These are phyloP conservation scores for Pestalotiopsis sp. DNA, from an alignment of 2,329 filamentous ascomycete species.

Conservation along the genomic window DNA sequence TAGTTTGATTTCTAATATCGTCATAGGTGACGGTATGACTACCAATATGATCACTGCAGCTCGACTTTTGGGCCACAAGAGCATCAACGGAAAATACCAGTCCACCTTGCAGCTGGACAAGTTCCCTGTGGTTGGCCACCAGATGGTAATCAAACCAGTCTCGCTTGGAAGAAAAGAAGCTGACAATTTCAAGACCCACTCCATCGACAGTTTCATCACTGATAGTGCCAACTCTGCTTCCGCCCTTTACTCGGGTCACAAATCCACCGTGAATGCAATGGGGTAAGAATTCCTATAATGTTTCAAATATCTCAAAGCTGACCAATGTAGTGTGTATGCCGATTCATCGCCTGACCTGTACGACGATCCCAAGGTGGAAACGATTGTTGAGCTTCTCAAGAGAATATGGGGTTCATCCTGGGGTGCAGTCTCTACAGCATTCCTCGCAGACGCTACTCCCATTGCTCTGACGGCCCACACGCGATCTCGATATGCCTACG, in stretches of 20 bases:
- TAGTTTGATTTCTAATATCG: slow-evolving; percentile 19
- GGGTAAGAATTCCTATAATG: slow-evolving; percentile 42
- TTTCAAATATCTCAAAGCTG: no score
- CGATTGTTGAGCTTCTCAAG: slow-evolving; percentile 75
- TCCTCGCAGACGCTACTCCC: slow-evolving; percentile 79
- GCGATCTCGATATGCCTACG: slow-evolving; percentile 67
- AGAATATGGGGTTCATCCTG: slow-evolving; percentile 63
- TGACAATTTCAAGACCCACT: slow-evolving; percentile 60
- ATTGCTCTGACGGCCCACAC: slow-evolving; percentile 75
- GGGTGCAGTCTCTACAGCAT: slow-evolving; percentile 77
- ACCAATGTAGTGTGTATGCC: slow-evolving; percentile 59
- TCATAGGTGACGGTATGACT: slow-evolving; percentile 58
- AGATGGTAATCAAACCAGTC: slow-evolving; percentile 56
- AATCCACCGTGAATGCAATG: slow-evolving; percentile 79
- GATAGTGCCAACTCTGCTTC: slow-evolving; percentile 85
- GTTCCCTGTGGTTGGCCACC: slow-evolving; percentile 83
- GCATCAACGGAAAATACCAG: slow-evolving; percentile 82
- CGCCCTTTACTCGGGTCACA: slow-evolving; percentile 80
- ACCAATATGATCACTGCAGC: slow-evolving; percentile 82
- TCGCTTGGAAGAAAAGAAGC: neutral
- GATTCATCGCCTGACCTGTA: slow-evolving; percentile 73
- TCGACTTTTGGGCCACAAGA: slow-evolving; percentile 78
- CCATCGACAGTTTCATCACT: slow-evolving; percentile 81
- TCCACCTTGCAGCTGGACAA: slow-evolving; percentile 74
- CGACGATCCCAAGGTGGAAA: slow-evolving; percentile 86